Evolutionary conservation across 495 filamentous ascomycete genomes (phyloP), one percentile per base, ranked within the genome.

Genomic region (Cryomyces minteri): DNA sequence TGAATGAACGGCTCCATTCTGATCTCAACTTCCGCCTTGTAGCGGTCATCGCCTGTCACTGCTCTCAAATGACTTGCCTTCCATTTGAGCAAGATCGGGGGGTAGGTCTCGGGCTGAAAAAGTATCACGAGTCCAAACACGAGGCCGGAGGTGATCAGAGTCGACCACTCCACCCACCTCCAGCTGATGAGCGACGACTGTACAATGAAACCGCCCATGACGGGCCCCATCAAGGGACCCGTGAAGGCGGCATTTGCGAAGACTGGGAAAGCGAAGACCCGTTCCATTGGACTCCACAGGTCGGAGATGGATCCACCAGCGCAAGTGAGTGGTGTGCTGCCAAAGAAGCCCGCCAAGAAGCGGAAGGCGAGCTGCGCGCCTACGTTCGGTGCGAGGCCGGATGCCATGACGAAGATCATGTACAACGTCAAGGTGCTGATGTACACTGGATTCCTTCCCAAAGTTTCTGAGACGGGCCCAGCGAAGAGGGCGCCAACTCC

Each of bases 71-170:
- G 61, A 5, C 51, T 51, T 0, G 76, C 68, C 55, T 76, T 79
- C 11, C 63, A 60, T 47, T 67, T 63, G 10, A 86, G 72, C 9
- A 86, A 52, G 25, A 70, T 65, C 0, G 77, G 76, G 1, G 73
- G 68, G 53, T 82, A 83, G 0, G 81, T 79, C 57, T 86, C 81
- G 4, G 65, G 67, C 30, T 79, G 59, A 46, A 73, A 70, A 14
- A 74, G 5, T 4, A 64, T 29, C 18, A 61, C 54, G 4, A 51
- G 28, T 5, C 31, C 39, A 2, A 55, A 30, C 11, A 59, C 53
- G 1, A 54, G 42, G 10, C 67, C 69, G 30, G 63, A 61, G 18
- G 62, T 55, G 45, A 73, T 71, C 5, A 73, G 57, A 6, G 68
- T 68, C 5, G 64, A 61, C 71, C 72, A 74, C 10, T 67, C 61